Evolutionary conservation across 345 rosid genomes (phyloP).

Genomic region (Salix purpurea): DNA sequence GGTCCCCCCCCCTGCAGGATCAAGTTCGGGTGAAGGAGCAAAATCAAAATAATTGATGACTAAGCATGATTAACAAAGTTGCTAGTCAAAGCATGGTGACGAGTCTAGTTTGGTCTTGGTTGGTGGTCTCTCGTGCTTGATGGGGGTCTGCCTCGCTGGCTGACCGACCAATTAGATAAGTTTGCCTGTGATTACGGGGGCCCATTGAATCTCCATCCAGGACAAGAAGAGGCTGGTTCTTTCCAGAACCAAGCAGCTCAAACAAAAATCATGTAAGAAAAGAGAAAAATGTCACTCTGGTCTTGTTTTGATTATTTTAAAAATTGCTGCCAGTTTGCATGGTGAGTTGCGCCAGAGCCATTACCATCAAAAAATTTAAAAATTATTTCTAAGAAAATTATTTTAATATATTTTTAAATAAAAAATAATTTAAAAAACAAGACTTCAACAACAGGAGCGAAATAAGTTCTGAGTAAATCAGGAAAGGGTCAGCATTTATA

Average conservation of each 20-base stretch:
- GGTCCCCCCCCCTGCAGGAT: background rate
- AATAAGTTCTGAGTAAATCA: no score
- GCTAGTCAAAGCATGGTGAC: background rate
- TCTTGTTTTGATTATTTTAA: background rate
- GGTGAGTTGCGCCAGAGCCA: background rate
- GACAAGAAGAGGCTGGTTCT: background rate
- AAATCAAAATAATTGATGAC: background rate
- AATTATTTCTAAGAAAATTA: no score
- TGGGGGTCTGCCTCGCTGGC: conserved; percentile 15
- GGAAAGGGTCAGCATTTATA: no score
- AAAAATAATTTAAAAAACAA: no score
- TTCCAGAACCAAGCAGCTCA: no score
- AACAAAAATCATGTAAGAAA: background rate
- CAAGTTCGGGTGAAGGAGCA: background rate
- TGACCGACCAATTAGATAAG: conserved; percentile 14
- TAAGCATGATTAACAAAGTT: background rate
- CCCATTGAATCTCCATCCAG: background rate
- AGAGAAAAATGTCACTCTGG: background rate
- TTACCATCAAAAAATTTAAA: no score
- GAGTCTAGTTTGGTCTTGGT: background rate
- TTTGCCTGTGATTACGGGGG: background rate
- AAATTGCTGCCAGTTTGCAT: background rate
- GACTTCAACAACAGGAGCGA: no score
- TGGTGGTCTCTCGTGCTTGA: conserved; percentile 20
- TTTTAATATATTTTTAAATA: no score